Evolutionary conservation across 1,284 basidiomycete genomes (phyloP).

Genomic region (Trichosporon asahii): DNA sequence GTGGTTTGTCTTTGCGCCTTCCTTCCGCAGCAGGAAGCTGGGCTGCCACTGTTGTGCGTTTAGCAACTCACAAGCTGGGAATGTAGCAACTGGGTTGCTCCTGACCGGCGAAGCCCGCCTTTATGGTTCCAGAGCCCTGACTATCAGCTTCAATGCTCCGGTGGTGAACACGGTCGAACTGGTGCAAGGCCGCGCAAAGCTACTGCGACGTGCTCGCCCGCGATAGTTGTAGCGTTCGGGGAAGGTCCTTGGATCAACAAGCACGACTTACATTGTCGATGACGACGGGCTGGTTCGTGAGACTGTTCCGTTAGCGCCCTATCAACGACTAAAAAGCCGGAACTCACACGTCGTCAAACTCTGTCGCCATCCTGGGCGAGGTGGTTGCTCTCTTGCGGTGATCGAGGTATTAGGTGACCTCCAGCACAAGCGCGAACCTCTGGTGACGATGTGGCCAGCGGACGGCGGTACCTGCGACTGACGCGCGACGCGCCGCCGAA

Average conservation of each 20-base stretch:
- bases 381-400: background rate
- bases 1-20: too few relatives aligned
- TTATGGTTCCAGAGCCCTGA: constrained; percentile 94
- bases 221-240: background rate
- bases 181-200: too few relatives aligned
- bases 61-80: constrained; percentile 79
- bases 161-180: too few relatives aligned
- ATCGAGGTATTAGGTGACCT: background rate
- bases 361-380: constrained; percentile 38
- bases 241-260: background rate
- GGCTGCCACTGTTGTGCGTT: too few relatives aligned
- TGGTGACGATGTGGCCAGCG: background rate
- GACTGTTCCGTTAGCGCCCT: constrained; percentile 27
- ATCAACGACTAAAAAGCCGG: background rate
- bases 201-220: background rate
- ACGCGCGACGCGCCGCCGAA: background rate
- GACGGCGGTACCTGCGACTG: background rate
- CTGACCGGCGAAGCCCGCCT: constrained; percentile 95
- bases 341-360: constrained; percentile 49
- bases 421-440: background rate
- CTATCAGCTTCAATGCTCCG: constrained; percentile 6
- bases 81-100: constrained; percentile 98
- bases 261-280: constrained; percentile 79
- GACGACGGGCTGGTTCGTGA: constrained; percentile 61
- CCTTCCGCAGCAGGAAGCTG: too few relatives aligned